A percentile compares a stretch with the other conserved stretches of the same genome.
These are phyloP conservation scores for Zasmidium citrigriseum DNA, from an alignment of 2,329 filamentous ascomycete genomes.

Conservation along the genomic window DNA sequence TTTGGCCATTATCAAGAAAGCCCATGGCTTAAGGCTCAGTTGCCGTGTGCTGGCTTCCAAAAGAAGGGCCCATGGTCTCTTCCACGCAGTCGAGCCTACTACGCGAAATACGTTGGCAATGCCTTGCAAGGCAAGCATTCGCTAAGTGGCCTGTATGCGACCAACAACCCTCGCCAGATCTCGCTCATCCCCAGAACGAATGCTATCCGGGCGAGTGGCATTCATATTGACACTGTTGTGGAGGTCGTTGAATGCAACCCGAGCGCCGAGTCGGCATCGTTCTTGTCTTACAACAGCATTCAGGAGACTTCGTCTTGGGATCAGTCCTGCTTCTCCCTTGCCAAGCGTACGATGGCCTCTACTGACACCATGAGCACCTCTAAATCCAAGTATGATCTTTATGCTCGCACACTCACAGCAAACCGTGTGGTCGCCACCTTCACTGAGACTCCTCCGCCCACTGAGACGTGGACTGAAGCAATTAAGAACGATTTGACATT, in stretches of 20 bases:
- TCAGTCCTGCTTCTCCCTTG: neutral
- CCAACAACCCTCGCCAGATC: conserved; percentile 5
- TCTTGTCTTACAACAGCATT: conserved; percentile 4
- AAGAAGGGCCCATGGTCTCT: conserved; percentile 1
- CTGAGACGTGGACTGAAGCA: neutral
- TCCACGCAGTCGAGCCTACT: neutral
- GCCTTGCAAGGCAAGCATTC: neutral
- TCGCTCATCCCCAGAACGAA: neutral
- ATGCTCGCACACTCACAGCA: conserved; percentile 3
- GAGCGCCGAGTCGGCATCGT: neutral
- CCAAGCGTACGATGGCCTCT: neutral
- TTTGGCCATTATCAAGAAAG: conserved; percentile 4
- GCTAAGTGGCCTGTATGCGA: neutral
- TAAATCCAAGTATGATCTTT: neutral
- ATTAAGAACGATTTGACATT: neutral
- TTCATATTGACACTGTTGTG: neutral
- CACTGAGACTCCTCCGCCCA: neutral
- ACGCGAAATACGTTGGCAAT: conserved; percentile 1
- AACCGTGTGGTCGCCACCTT: neutral
- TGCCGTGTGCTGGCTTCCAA: conserved; percentile 2
- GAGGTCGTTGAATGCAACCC: neutral
- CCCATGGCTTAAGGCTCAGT: conserved; percentile 1
- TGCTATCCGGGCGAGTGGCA: neutral
- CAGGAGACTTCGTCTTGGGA: neutral
- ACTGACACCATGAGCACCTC: neutral